Evolutionary conservation across 768 basidiomycete genomes (phyloP).

Genomic region (Calocera viscosa): DNA sequence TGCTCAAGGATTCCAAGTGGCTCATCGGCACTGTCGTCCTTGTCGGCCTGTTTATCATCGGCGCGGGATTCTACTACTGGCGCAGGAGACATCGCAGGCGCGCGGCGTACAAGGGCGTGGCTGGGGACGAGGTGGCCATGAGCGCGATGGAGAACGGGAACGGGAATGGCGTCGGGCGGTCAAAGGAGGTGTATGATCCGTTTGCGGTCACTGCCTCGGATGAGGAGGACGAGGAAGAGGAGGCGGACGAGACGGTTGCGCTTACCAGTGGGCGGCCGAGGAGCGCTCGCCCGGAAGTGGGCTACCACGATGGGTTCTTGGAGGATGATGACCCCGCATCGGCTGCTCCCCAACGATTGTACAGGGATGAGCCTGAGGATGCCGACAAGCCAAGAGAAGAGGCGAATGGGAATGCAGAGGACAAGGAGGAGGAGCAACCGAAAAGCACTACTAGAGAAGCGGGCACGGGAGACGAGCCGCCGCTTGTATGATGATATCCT

Average conservation of each 20-base stretch:
- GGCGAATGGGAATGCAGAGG: neutral
- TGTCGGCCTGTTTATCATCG: constrained; percentile 61
- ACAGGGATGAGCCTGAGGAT: constrained; percentile 44
- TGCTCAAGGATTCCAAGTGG: constrained; percentile 73
- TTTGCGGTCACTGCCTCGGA: constrained; percentile 76
- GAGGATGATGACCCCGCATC: constrained; percentile 57
- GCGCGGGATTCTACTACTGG: constrained; percentile 67
- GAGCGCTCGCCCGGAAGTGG: constrained; percentile 28
- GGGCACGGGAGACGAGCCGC: neutral
- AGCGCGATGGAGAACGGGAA: constrained; percentile 38
- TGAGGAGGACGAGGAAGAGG: constrained; percentile 45
- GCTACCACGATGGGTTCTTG: constrained; percentile 68
- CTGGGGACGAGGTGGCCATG: constrained; percentile 67
- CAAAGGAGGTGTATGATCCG: constrained; percentile 90
- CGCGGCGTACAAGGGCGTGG: constrained; percentile 47
- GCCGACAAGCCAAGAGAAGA: constrained; percentile 13
- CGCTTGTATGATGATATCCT: constrained; percentile 10
- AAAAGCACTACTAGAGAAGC: constrained; percentile 9
- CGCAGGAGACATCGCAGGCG: constrained; percentile 39
- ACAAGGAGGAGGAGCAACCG: constrained; percentile 1
- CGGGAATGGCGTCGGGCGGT: constrained; percentile 29
- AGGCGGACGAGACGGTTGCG: constrained; percentile 54
- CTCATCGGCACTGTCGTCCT: constrained; percentile 76
- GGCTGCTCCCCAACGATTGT: constrained; percentile 26
- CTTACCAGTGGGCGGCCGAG: constrained; percentile 32